These are phyloP conservation scores for Lactifluus subvellereus DNA, from an alignment of 768 basidiomycete species.

Conservation along the genomic window DNA sequence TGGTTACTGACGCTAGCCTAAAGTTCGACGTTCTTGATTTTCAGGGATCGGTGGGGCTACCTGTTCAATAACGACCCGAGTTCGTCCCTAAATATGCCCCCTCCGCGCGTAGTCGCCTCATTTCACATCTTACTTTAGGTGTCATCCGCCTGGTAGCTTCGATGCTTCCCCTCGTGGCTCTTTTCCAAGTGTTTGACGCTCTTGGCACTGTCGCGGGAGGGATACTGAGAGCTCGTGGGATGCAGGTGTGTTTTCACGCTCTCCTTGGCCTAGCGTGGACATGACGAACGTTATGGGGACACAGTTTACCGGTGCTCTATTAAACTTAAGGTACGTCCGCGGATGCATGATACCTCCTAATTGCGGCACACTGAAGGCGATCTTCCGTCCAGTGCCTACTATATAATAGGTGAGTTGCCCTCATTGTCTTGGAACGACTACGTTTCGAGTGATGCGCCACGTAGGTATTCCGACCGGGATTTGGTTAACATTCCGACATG, in stretches of 20 bases:
- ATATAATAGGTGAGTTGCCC: conserved; percentile 51
- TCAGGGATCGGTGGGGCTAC: conserved; percentile 46
- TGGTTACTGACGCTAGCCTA: not conserved
- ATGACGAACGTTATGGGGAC: not conserved
- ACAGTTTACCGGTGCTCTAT: conserved; percentile 65
- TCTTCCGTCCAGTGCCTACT: conserved; percentile 52
- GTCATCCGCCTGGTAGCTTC: conserved; percentile 46
- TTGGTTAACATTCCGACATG: conserved; percentile 60
- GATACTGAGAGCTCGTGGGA: conserved; percentile 77
- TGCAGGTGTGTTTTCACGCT: conserved; percentile 42
- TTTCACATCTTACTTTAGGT: conserved; percentile 18
- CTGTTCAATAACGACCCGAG: conserved; percentile 54
- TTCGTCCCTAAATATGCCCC: conserved; percentile 20
- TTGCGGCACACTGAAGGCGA: conserved; percentile 13
- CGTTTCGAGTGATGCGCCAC: conserved; percentile 3
- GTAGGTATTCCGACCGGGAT: conserved; percentile 75
- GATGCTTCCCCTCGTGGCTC: conserved; percentile 56
- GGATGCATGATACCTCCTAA: conserved; percentile 4
- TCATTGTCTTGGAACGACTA: not conserved
- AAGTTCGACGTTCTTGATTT: conserved; percentile 41
- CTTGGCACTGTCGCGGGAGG: conserved; percentile 62
- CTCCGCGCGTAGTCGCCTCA: not conserved
- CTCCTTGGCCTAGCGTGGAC: not conserved
- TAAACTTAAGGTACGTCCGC: conserved; percentile 61
- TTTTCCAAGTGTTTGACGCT: conserved; percentile 86